Evolutionary conservation across 176 grass and related monocot species (phyloP).

Genomic region (Cenchrus americanus): DNA sequence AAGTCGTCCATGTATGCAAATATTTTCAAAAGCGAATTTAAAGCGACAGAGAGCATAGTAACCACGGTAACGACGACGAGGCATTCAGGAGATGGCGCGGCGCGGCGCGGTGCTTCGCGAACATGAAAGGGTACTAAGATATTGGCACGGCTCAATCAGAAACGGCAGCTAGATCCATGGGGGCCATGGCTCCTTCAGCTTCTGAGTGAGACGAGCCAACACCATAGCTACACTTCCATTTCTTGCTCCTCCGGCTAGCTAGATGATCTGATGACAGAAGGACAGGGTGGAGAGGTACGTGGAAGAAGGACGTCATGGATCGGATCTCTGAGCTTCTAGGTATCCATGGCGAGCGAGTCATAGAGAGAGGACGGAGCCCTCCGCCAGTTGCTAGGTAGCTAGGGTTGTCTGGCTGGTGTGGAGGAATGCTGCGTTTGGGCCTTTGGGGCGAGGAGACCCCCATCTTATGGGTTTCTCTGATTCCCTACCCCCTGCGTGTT

Average conservation of each 20-base stretch:
- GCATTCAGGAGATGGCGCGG: neutral
- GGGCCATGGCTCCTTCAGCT: neutral
- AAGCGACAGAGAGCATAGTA: neutral
- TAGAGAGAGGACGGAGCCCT: neutral
- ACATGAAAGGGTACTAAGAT: constrained; percentile 90
- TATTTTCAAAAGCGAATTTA: neutral
- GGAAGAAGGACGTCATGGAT: neutral
- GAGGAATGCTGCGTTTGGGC: constrained; percentile 8
- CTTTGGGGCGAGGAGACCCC: neutral
- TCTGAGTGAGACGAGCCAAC: constrained; percentile 81
- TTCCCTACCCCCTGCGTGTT: constrained; percentile 22
- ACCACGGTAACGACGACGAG: neutral
- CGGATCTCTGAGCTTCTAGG: neutral
- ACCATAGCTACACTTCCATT: constrained; percentile 76
- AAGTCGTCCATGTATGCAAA: neutral
- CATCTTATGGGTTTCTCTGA: constrained; percentile 30
- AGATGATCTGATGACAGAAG: neutral
- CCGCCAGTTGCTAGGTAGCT: neutral
- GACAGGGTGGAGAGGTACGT: neutral
- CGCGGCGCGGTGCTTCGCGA: neutral
- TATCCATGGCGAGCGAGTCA: neutral
- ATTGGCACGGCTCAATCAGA: constrained; percentile 99
- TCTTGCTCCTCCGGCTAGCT: neutral
- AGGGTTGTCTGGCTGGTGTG: constrained; percentile 26
- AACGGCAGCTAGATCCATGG: constrained; percentile 2